Percentiles rank a stretch among this genome's conserved stretches.
These are phyloP conservation scores for Funneliformis geosporum DNA, from an alignment of 192 early-diverging fungal species.

Conservation along the genomic window DNA sequence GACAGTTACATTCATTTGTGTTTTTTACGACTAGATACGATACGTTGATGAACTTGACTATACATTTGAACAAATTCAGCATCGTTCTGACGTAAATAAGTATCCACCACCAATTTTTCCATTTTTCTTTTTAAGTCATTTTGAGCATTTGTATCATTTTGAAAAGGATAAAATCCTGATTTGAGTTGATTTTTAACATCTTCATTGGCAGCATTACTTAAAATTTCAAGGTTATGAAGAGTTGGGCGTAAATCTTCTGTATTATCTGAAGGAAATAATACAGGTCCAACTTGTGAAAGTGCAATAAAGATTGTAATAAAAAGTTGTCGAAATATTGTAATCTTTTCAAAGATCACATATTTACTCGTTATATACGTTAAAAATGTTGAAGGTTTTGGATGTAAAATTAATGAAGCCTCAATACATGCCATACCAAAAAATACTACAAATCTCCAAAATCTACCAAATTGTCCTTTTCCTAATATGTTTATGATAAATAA, in stretches of 20 bases:
- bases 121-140: slow-evolving; percentile 42
- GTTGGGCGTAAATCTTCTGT: slow-evolving; percentile 31
- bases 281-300: slow-evolving; percentile 49
- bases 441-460: slow-evolving; percentile 50
- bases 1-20: background rate
- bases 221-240: slow-evolving; percentile 37
- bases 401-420: slow-evolving; percentile 46
- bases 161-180: slow-evolving; percentile 44
- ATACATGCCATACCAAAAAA: slow-evolving; percentile 47
- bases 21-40: background rate
- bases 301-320: slow-evolving; percentile 50
- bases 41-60: background rate
- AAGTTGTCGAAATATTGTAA: slow-evolving; percentile 46
- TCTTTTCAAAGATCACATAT: slow-evolving; percentile 45
- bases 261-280: slow-evolving; percentile 45
- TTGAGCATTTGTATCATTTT: slow-evolving; percentile 39
- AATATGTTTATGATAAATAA: slow-evolving; percentile 46
- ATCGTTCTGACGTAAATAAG: slow-evolving; percentile 20
- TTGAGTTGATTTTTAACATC: slow-evolving; percentile 41
- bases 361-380: slow-evolving; percentile 38
- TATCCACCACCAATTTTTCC: slow-evolving; percentile 44
- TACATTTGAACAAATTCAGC: slow-evolving; percentile 23
- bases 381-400: slow-evolving; percentile 29
- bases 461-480: slow-evolving; percentile 52
- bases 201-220: slow-evolving; percentile 39